Base-by-base conservation (phyloP, 345 rosid genomes). In the Salix purpurea region DNA sequence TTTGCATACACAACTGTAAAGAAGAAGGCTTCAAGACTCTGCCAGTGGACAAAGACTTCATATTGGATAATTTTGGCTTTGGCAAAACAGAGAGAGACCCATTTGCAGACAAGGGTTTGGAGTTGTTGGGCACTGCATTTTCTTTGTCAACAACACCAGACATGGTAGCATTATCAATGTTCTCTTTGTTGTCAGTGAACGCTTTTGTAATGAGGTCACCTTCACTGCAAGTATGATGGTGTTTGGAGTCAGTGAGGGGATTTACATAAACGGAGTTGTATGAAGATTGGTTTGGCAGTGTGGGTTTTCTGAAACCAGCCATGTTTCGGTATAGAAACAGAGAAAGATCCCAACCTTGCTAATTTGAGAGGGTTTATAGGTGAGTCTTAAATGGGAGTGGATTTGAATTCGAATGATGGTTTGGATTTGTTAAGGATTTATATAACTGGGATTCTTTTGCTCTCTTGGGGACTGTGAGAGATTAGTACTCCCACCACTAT, bases 1-100 rank as follows among this genome's bases (percentile, higher is more conserved):
- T 87, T 77, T 90, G 90, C 97, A 95, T 90, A 80, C 97, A 90
- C 39, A 76, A 83, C 90, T 92, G 91, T 67, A 93, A 86, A 19
- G 97, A 95, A 4, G 94, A 80, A 50, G 90, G 92, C 86, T 90
- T 95, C 82, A 91, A 62, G 72, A 80, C 89, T 11, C 84, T 85
- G 5, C 84, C 90, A 0, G 91, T 87, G 0, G 96, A 90, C 61
- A 89, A 73, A 72, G 92, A 90, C 73, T 86, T 88, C 81, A 83
- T 80, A 24, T 82, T 79, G 54, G 87, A 71, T 40, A 80, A 81
- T 67, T 82, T 80, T 52, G 26, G 69, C 62, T 67, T 83, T 26
- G 85, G 72, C 73, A 75, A 34, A 60, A 76, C 84, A 36, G 83
- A 74, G 52, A 56, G 69, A 73, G 84, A 72, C 34, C 84, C 87